Percentiles rank a stretch among this genome's conserved stretches.
phyloP scores from a whole-genome alignment of 345 rosid genomes.

The Psidium friedrichsthalianum region DNA sequence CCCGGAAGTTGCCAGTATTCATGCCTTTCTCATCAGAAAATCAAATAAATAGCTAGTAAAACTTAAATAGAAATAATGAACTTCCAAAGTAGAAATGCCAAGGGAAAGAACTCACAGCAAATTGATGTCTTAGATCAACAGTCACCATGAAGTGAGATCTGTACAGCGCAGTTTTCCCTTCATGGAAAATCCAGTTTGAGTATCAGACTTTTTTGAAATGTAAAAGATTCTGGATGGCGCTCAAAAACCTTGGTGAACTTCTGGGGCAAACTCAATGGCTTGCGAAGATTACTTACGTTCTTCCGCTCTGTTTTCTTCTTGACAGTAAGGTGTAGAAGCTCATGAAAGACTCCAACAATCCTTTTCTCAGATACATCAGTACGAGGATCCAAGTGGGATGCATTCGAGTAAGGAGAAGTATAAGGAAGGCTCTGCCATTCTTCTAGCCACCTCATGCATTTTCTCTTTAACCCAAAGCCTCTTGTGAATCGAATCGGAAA shows the following conservation, averaged over 20 bases:
- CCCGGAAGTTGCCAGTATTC: neutral
- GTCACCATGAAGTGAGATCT: neutral
- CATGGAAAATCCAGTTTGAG: constrained; percentile 26
- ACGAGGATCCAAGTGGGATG: constrained; percentile 75
- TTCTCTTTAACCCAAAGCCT: constrained; percentile 75
- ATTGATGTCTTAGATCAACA: neutral
- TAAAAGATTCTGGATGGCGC: constrained; percentile 81
- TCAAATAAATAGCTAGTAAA: neutral
- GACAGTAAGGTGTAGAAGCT: constrained; percentile 70
- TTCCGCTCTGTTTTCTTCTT: constrained; percentile 64
- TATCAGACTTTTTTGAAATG: constrained; percentile 48
- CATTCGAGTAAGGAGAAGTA: constrained; percentile 53
- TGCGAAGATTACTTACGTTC: constrained; percentile 69
- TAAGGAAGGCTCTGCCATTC: constrained; percentile 83
- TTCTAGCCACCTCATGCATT: constrained; percentile 65
- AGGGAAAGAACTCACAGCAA: neutral
- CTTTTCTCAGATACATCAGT: constrained; percentile 83
- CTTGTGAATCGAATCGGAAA: constrained; percentile 71
- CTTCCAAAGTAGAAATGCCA: neutral
- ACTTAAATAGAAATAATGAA: neutral
- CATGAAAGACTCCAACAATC: constrained; percentile 76
- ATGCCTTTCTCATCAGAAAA: neutral
- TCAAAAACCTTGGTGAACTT: constrained; percentile 84
- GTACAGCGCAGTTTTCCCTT: neutral
- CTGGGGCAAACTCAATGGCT: constrained; percentile 55